Evolutionary conservation across 176 grass and related monocot genomes (phyloP).

Genomic region (Triticum timopheevii): DNA sequence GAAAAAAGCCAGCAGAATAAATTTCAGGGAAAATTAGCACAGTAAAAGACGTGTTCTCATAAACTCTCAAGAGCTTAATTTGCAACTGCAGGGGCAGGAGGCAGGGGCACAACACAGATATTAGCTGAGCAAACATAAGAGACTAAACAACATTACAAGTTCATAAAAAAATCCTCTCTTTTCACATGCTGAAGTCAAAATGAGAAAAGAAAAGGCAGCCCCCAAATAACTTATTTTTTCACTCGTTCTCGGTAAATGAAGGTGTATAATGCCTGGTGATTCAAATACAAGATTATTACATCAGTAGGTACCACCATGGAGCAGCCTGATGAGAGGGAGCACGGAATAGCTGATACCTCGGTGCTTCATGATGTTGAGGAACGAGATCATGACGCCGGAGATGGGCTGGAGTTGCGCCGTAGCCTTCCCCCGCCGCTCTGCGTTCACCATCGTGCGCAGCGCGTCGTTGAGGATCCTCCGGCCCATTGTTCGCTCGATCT

Average conservation of each 20-base stretch:
- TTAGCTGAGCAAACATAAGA: neutral
- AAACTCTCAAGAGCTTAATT: too few species aligned
- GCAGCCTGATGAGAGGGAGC: neutral
- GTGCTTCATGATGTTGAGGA: conserved; percentile 95
- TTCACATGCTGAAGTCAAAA: neutral
- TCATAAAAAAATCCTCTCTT: neutral
- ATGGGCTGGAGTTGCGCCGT: conserved; percentile 71
- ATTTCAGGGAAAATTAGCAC: neutral
- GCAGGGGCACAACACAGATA: neutral
- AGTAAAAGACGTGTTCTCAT: neutral
- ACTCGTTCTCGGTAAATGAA: neutral
- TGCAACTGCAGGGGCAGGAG: too few species aligned
- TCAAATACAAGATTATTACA: neutral
- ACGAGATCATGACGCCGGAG: conserved; percentile 84
- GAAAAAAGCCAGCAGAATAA: neutral
- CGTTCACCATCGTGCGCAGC: conserved; percentile 79
- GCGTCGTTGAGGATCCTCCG: conserved; percentile 89
- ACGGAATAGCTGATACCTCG: conserved; percentile 40
- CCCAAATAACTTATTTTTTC: neutral
- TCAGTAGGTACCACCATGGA: neutral
- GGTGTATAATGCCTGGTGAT: neutral
- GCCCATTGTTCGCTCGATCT: conserved; percentile 39
- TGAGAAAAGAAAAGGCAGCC: too few species aligned
- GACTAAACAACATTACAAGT: neutral
- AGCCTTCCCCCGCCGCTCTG: conserved; percentile 62